These are phyloP conservation scores for Lactarius tabidus DNA, from an alignment of 768 basidiomycete species.

Conservation along the genomic window DNA sequence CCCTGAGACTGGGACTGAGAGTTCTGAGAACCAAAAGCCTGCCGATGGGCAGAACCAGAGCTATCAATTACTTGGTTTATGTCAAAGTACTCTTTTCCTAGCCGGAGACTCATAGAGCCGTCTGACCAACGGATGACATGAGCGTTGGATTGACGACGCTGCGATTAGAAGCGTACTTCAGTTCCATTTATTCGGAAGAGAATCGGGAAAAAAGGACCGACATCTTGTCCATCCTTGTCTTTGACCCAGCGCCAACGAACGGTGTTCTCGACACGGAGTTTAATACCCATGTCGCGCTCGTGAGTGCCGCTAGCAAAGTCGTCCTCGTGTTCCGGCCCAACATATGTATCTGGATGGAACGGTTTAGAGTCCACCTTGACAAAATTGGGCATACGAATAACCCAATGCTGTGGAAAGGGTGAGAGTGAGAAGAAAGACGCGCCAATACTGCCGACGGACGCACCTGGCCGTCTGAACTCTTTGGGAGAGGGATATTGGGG, in stretches of 20 bases:
- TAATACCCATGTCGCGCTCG: conserved; percentile 74
- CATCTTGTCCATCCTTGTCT: conserved; percentile 69
- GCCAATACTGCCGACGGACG: conserved; percentile 30
- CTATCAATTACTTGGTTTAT: conserved; percentile 76
- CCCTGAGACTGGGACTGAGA: conserved; percentile 39
- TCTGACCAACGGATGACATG: conserved; percentile 95
- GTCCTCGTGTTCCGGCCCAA: conserved; percentile 76
- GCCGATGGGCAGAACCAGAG: conserved; percentile 61
- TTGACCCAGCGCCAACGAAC: conserved; percentile 94
- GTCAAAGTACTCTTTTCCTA: conserved; percentile 94
- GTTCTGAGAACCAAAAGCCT: conserved; percentile 46
- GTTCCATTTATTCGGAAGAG: conserved; percentile 1
- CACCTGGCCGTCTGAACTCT: conserved; percentile 78
- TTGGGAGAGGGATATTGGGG: conserved; percentile 83
- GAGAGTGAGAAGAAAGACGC: conserved; percentile 6
- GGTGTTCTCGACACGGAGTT: conserved; percentile 89
- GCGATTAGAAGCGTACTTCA: conserved; percentile 5
- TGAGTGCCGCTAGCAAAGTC: conserved; percentile 57
- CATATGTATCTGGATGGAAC: conserved; percentile 83
- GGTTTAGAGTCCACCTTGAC: conserved; percentile 86
- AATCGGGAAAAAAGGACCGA: conserved; percentile 40
- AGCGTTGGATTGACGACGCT: conserved; percentile 87
- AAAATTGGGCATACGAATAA: conserved; percentile 90
- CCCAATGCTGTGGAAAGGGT: conserved; percentile 67
- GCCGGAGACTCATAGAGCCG: conserved; percentile 80